Conservation (phyloP, 1,139 yeast genomes). For the Zygosaccharomyces sapae region DNA sequence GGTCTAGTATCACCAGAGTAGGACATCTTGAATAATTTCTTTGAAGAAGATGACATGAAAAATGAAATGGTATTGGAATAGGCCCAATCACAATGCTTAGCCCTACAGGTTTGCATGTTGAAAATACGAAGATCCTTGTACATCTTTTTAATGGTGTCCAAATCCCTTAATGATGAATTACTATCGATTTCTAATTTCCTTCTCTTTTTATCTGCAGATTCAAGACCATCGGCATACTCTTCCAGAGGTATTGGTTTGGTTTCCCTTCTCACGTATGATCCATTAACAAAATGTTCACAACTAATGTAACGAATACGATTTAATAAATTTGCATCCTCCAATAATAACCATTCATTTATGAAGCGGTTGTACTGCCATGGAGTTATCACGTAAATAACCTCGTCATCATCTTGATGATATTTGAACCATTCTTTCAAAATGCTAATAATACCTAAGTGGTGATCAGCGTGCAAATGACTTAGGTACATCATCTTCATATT, state of each 20-base stretch:
- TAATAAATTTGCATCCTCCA: constrained; percentile 47
- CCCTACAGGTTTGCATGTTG: constrained; percentile 58
- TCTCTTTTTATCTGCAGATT: constrained; percentile 30
- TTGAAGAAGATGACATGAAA: constrained; percentile 30
- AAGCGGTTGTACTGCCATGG: constrained; percentile 77
- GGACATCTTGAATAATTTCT: constrained; percentile 59
- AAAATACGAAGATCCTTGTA: constrained; percentile 33
- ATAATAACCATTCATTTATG: constrained; percentile 61
- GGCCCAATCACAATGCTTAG: constrained; percentile 80
- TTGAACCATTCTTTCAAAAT: constrained; percentile 67
- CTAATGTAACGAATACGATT: constrained; percentile 54
- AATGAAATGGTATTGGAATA: constrained; percentile 66
- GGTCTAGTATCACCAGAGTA: constrained; percentile 98
- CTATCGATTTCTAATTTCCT: constrained; percentile 34
- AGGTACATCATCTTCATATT: constrained; percentile 66
- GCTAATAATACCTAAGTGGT: constrained; percentile 79
- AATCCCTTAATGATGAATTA: constrained; percentile 25
- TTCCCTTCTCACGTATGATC: constrained; percentile 31
- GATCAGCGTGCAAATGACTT: constrained; percentile 96
- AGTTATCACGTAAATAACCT: constrained; percentile 51
- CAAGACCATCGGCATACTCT: constrained; percentile 15
- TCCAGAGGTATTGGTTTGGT: constrained; percentile 34
- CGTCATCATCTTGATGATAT: constrained; percentile 29
- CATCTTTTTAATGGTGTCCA: constrained; percentile 26
- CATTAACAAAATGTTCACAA: constrained; percentile 56